Conservation (phyloP, 345 rosid species). For the Lumnitzera littorea region DNA sequence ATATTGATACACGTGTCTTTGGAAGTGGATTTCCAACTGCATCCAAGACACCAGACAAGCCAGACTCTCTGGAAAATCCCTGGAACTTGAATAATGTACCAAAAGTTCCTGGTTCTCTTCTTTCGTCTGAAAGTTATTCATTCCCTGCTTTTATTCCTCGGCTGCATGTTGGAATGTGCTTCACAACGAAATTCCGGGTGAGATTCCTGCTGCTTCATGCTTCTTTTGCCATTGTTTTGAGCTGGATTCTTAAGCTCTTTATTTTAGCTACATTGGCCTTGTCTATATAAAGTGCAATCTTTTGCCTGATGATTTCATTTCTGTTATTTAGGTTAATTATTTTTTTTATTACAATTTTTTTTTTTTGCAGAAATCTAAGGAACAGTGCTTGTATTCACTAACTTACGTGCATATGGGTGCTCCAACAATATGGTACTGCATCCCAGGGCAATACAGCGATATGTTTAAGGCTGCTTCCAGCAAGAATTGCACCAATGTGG, state of each 20-base stretch:
- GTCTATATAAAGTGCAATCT: conserved; percentile 4
- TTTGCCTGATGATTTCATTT: too few species aligned
- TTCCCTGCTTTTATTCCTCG: conserved; percentile 39
- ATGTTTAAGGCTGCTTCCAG: conserved; percentile 32
- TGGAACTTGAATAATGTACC: conserved; percentile 75
- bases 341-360: neutral
- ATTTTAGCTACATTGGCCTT: neutral
- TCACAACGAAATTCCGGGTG: conserved; percentile 61
- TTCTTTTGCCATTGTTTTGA: conserved; percentile 2
- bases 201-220: conserved; percentile 16
- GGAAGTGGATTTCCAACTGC: conserved; percentile 68
- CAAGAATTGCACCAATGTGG: conserved; percentile 24
- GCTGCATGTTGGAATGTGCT: conserved; percentile 64
- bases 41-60: conserved; percentile 15
- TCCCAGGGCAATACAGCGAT: conserved; percentile 35
- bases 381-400: conserved; percentile 53
- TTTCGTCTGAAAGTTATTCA: conserved; percentile 41
- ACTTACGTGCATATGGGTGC: conserved; percentile 60
- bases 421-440: conserved; percentile 58
- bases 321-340: too few species aligned
- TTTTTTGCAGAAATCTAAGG: conserved; percentile 50
- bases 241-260: neutral
- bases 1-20: conserved; percentile 37
- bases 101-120: conserved; percentile 60
- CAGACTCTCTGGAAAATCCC: conserved; percentile 33